These are phyloP conservation scores for Escallonia rubra DNA, from an alignment of 129 eudicot genomes.

Conservation along the genomic window DNA sequence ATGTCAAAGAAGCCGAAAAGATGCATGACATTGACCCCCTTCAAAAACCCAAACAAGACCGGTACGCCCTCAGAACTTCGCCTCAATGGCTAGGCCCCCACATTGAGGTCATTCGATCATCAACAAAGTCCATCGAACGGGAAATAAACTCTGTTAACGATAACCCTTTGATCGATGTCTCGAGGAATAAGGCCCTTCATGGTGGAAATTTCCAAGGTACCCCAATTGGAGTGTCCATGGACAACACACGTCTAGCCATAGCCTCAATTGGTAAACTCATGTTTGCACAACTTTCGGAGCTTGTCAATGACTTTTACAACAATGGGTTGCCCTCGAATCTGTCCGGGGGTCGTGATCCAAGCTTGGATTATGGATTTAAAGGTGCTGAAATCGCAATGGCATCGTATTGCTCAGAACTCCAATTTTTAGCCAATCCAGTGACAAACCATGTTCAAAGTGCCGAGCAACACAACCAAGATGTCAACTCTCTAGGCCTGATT, in stretches of 20 bases:
- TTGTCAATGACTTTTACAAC: conserved; percentile 64
- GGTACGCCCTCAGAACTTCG: conserved; percentile 68
- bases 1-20: conserved; percentile 50
- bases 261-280: conserved; percentile 61
- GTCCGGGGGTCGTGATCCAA: conserved; percentile 62
- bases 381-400: conserved; percentile 82
- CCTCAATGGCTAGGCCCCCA: conserved; percentile 77
- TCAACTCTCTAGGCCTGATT: conserved; percentile 62
- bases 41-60: conserved; percentile 70
- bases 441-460: conserved; percentile 73
- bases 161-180: conserved; percentile 62
- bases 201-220: conserved; percentile 79
- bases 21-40: conserved; percentile 58
- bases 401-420: conserved; percentile 65
- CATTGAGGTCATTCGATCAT: conserved; percentile 59
- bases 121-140: conserved; percentile 57
- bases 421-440: conserved; percentile 61
- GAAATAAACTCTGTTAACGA: conserved; percentile 71
- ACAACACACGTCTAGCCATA: conserved; percentile 52
- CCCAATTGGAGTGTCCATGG: conserved; percentile 78
- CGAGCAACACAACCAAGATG: conserved; percentile 71
- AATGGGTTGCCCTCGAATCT: conserved; percentile 67
- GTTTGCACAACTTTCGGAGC: conserved; percentile 63
- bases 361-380: conserved; percentile 69
- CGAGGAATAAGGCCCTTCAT: conserved; percentile 63